Conservation (phyloP, 1,139 yeast species). For the Geotrichum citri-aurantii region DNA sequence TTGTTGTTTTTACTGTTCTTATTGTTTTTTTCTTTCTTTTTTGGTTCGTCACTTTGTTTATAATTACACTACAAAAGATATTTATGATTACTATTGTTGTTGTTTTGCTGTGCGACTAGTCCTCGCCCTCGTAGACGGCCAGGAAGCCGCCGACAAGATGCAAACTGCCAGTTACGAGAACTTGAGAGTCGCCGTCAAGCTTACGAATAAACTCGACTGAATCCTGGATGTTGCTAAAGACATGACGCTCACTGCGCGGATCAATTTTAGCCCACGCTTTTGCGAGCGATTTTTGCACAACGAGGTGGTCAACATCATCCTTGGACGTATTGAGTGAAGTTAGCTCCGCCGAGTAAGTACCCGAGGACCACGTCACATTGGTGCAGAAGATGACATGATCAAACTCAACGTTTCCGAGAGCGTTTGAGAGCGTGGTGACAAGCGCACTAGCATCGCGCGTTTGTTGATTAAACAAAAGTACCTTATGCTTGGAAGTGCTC, state of each 20-base stretch:
- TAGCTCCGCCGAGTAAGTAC: conserved; percentile 73
- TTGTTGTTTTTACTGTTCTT: background rate
- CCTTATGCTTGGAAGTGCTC: conserved; percentile 27
- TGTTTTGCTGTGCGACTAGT: no score
- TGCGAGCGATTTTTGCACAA: conserved; percentile 74
- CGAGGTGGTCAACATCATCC: conserved; percentile 67
- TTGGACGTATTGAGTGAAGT: conserved; percentile 78
- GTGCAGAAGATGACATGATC: conserved; percentile 83
- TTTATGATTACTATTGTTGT: no score
- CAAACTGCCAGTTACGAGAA: conserved; percentile 89
- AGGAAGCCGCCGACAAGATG: conserved; percentile 92
- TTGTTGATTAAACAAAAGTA: conserved; percentile 86
- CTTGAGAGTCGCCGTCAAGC: conserved; percentile 45
- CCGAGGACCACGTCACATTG: conserved; percentile 84
- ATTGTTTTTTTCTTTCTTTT: background rate
- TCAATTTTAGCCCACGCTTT: conserved; percentile 56
- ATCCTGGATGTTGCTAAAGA: conserved; percentile 71
- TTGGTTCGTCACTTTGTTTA: background rate
- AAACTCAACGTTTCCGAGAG: conserved; percentile 41
- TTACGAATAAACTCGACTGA: conserved; percentile 51
- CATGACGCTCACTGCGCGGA: conserved; percentile 47
- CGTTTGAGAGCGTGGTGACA: conserved; percentile 48
- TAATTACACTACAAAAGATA: background rate
- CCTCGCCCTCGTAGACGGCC: conserved; percentile 60
- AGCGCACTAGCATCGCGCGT: conserved; percentile 76